These are phyloP conservation scores for Xylariales sp. DNA, from an alignment of 2,329 filamentous ascomycete genomes.

Conservation along the genomic window DNA sequence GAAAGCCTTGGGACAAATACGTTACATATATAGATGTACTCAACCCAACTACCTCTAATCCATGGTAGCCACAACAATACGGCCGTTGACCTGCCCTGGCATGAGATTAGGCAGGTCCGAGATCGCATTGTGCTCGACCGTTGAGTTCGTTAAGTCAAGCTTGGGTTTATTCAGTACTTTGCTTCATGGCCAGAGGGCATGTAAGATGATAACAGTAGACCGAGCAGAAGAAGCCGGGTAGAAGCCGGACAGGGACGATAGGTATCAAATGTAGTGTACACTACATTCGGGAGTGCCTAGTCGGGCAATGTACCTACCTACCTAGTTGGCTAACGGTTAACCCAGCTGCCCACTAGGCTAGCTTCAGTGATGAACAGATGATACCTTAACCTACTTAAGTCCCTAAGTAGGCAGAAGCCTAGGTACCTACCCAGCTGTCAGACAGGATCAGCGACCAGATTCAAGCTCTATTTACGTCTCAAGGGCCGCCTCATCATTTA, in stretches of 20 bases:
- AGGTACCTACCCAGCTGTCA: no score
- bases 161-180: not conserved
- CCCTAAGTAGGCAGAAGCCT: no score
- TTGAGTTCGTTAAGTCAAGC: not conserved
- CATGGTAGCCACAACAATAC: not conserved
- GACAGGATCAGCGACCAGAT: no score
- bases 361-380: no score
- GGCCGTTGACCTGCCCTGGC: not conserved
- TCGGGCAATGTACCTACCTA: slow-evolving; percentile 17
- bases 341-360: not conserved
- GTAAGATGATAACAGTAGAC: not conserved
- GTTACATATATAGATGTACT: not conserved
- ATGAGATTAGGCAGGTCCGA: slow-evolving; percentile 20
- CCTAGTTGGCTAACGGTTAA: not conserved
- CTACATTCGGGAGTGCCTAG: slow-evolving; percentile 19
- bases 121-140: slow-evolving; percentile 4
- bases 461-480: not conserved
- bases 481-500: not conserved
- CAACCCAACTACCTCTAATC: not conserved
- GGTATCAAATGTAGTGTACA: not conserved
- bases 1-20: slow-evolving; percentile 1
- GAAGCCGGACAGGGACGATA: not conserved
- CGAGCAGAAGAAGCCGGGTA: no score
- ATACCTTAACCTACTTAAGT: no score
- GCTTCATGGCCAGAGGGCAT: not conserved